Evolutionary conservation across 1,139 yeast genomes (phyloP).

Genomic region (Debaryomycetaceae sp.): DNA sequence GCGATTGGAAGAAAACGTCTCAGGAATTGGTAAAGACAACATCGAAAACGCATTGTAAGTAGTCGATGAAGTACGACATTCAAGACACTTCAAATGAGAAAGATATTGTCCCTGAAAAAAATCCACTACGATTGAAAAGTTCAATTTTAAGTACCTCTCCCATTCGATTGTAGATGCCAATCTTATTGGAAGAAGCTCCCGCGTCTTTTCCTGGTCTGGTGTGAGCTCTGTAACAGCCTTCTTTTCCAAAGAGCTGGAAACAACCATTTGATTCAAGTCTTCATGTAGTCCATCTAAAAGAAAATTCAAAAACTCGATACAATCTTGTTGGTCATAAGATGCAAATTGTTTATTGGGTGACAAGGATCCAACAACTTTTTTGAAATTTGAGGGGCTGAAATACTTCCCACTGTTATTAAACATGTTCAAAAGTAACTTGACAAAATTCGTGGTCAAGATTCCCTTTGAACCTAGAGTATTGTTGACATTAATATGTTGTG

Average conservation of each 20-base stretch:
- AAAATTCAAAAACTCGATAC: slow-evolving; percentile 85
- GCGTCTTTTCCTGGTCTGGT: slow-evolving; percentile 66
- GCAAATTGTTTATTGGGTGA: slow-evolving; percentile 63
- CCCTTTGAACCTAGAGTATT: slow-evolving; percentile 86
- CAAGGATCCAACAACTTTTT: slow-evolving; percentile 61
- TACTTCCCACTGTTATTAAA: slow-evolving; percentile 45
- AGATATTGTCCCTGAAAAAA: slow-evolving; percentile 89
- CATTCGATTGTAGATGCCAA: slow-evolving; percentile 91
- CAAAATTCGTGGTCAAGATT: slow-evolving; percentile 69
- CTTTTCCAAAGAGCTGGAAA: slow-evolving; percentile 35
- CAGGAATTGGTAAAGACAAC: slow-evolving; percentile 71
- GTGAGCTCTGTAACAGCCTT: slow-evolving; percentile 49
- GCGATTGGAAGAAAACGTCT: slow-evolving; percentile 18
- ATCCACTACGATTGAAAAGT: slow-evolving; percentile 82
- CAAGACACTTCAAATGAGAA: slow-evolving; percentile 72
- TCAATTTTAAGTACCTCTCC: slow-evolving; percentile 85
- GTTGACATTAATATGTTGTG: slow-evolving; percentile 67
- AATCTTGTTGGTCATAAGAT: slow-evolving; percentile 87
- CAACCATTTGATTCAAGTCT: slow-evolving; percentile 67
- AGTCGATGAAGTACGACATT: slow-evolving; percentile 78
- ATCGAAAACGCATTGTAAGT: slow-evolving; percentile 82
- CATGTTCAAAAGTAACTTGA: slow-evolving; percentile 61
- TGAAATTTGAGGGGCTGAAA: slow-evolving; percentile 57
- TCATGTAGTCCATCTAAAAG: slow-evolving; percentile 84
- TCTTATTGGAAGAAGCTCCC: slow-evolving; percentile 76